Conservation (phyloP, 2,329 filamentous ascomycete genomes). For the Saccharata proteae region DNA sequence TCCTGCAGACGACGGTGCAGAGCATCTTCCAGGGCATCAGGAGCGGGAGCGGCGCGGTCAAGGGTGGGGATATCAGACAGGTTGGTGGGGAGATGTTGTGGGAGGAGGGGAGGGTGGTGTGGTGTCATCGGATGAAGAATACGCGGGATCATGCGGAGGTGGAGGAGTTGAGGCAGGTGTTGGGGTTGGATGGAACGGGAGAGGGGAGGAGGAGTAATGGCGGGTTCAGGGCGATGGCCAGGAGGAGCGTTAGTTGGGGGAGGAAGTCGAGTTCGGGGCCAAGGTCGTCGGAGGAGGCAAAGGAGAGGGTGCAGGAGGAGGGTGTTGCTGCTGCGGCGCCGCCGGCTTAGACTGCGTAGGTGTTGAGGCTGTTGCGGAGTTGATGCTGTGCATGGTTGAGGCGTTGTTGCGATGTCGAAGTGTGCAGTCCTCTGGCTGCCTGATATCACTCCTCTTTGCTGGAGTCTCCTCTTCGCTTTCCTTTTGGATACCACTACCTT, state of each 20-base stretch:
- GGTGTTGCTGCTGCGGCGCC: not conserved
- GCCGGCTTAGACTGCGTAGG: no score
- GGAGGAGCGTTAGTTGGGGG: conserved; percentile 9
- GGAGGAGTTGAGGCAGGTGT: conserved; percentile 48
- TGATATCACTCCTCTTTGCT: no score
- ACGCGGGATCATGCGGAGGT: conserved; percentile 69
- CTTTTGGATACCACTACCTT: no score
- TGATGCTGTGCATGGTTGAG: no score
- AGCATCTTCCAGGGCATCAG: conserved; percentile 51
- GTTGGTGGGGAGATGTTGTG: conserved; percentile 74
- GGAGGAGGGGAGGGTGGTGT: conserved; percentile 56
- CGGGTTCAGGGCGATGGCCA: conserved; percentile 16
- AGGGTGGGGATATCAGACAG: conserved; percentile 54
- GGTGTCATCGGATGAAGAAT: conserved; percentile 73
- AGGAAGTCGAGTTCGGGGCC: conserved; percentile 11
- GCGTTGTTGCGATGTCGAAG: no score
- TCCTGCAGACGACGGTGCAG: conserved; percentile 33
- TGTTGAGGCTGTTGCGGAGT: no score
- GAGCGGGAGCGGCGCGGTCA: conserved; percentile 45
- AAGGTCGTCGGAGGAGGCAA: conserved; percentile 11
- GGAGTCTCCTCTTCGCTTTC: no score
- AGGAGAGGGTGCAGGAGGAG: conserved; percentile 2
- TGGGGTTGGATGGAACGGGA: conserved; percentile 33
- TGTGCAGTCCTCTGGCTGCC: no score
- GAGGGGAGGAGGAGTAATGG: conserved; percentile 13